Conservation (phyloP, 805 yeast genomes). For the Cyberlindnera petersonii region DNA sequence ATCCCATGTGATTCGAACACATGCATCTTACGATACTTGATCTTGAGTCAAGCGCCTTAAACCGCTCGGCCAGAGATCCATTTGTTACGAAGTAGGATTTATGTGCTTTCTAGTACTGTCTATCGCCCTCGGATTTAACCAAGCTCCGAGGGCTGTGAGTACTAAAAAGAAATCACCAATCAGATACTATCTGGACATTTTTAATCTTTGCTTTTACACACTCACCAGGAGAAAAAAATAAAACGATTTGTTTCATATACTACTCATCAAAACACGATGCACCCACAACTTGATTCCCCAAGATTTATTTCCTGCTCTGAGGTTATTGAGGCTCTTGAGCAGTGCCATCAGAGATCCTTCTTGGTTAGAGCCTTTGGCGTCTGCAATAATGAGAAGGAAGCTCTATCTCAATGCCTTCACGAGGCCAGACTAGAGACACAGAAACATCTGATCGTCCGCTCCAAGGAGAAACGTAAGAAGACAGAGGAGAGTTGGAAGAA, state of each 20-base stretch:
- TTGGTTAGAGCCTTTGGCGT: slow-evolving; percentile 70
- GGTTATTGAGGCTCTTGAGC: slow-evolving; percentile 81
- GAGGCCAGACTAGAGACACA: slow-evolving; percentile 64
- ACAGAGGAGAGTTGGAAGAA: slow-evolving; percentile 55
- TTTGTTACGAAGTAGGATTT: background rate
- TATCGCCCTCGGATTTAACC: no score
- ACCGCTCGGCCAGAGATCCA: slow-evolving; percentile 26
- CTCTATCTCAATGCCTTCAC: slow-evolving; percentile 74
- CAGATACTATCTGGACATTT: no score
- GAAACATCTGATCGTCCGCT: slow-evolving; percentile 46
- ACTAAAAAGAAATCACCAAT: no score
- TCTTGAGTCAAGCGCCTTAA: slow-evolving; percentile 26
- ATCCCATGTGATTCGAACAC: slow-evolving; percentile 26
- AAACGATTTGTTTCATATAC: no score
- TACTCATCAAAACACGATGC: no score
- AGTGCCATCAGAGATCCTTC: slow-evolving; percentile 75
- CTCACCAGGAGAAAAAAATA: background rate
- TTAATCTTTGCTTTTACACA: no score
- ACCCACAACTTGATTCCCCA: slow-evolving; percentile 50
- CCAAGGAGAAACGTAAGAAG: slow-evolving; percentile 52
- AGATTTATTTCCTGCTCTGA: slow-evolving; percentile 63
- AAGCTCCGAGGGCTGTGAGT: no score
- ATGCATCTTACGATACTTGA: slow-evolving; percentile 25
- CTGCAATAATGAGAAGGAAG: slow-evolving; percentile 82
- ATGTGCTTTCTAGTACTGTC: no score